phyloP scores from a whole-genome alignment of 2,329 filamentous ascomycete species.

The Emmonsiellopsis sp. region DNA sequence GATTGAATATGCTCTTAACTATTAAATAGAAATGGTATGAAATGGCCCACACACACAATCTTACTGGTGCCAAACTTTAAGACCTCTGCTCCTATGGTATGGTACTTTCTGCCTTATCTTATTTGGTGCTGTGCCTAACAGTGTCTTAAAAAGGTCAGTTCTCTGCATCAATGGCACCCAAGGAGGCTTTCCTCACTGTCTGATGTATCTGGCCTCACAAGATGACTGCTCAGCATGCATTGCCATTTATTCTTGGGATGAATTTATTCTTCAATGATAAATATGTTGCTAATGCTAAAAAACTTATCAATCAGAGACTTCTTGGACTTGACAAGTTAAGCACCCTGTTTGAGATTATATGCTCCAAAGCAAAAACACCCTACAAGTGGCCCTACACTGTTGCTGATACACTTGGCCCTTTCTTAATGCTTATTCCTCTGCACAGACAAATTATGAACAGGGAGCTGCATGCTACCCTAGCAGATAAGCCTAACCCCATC shows the following conservation, averaged over 20 bases:
- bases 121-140: neutral
- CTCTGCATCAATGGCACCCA: conserved; percentile 6
- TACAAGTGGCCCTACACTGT: conserved; percentile 2
- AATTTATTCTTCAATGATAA: neutral
- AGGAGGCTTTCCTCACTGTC: conserved; percentile 3
- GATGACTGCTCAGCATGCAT: neutral
- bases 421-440: conserved; percentile 8
- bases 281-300: neutral
- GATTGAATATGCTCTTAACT: conserved; percentile 1
- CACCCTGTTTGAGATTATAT: conserved; percentile 4
- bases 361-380: neutral
- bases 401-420: conserved; percentile 8
- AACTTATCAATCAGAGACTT: neutral
- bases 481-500: neutral
- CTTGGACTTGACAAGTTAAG: conserved; percentile 2
- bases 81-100: neutral
- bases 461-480: neutral
- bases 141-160: neutral
- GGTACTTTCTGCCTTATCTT: neutral
- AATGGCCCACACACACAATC: no score
- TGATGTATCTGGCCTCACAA: conserved; percentile 2
- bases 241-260: neutral
- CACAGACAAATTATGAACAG: conserved; percentile 3
- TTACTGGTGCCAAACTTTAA: neutral
- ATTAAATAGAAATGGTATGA: neutral